Conservation (phyloP, 176 grass and related monocot genomes). For the Triticum turgidum region DNA sequence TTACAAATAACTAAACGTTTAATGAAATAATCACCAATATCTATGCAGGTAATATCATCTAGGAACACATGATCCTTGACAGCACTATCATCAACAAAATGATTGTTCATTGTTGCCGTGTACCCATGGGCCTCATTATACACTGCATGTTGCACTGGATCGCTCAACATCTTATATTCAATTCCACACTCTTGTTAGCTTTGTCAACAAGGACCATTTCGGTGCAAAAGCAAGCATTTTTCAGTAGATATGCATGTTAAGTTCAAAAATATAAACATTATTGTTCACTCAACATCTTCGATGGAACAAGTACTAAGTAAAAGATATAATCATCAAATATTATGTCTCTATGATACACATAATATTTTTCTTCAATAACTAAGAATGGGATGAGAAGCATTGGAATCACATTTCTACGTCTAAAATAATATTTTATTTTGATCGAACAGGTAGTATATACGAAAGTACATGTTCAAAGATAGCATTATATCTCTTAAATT, state of each 20-base stretch:
- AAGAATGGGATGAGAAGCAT: too few relatives aligned
- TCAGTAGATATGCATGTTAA: background rate
- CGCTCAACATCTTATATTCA: slow-evolving; percentile 65
- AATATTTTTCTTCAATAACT: too few relatives aligned
- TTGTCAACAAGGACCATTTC: slow-evolving; percentile 20
- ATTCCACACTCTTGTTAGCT: slow-evolving; percentile 34
- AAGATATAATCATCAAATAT: too few relatives aligned
- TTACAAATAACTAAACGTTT: background rate
- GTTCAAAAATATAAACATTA: too few relatives aligned
- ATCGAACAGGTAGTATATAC: too few relatives aligned
- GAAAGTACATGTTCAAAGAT: too few relatives aligned
- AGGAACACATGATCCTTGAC: slow-evolving; percentile 79
- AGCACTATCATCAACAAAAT: slow-evolving; percentile 79
- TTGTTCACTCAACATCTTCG: too few relatives aligned
- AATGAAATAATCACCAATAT: slow-evolving; percentile 15
- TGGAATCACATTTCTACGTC: too few relatives aligned
- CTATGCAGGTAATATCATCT: slow-evolving; percentile 94
- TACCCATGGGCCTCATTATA: slow-evolving; percentile 94
- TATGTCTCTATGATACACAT: too few relatives aligned
- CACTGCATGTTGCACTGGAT: slow-evolving; percentile 73
- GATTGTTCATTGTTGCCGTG: slow-evolving; percentile 63
- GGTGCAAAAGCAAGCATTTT: background rate
- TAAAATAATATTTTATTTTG: too few relatives aligned
- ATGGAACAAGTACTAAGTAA: too few relatives aligned
- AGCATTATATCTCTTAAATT: too few relatives aligned